Percentiles rank a stretch among this genome's conserved stretches.
phyloP scores from a whole-genome alignment of 192 early-diverging fungal genomes.

The Dimargaris cristalligena region DNA sequence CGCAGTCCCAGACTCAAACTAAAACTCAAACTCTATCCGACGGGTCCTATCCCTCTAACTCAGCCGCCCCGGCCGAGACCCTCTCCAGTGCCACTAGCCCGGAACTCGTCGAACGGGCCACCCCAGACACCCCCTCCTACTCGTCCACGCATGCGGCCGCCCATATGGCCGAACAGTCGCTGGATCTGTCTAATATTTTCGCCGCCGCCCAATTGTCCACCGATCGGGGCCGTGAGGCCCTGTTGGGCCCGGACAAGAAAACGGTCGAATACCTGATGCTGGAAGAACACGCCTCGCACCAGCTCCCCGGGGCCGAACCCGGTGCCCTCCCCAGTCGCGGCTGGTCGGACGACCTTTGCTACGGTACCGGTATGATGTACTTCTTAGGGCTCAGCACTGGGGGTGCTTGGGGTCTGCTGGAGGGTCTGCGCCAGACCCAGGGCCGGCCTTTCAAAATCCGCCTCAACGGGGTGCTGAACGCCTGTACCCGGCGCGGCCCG shows the following conservation, averaged over 20 bases:
- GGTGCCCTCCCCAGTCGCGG: slow-evolving; percentile 54
- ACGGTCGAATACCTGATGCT: slow-evolving; percentile 7
- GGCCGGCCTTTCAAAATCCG: slow-evolving; percentile 45
- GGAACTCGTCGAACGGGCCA: not conserved
- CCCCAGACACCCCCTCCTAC: not conserved
- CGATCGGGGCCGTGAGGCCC: not conserved
- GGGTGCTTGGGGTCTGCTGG: slow-evolving; percentile 56
- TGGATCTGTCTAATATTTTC: not conserved
- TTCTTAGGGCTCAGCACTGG: slow-evolving; percentile 51
- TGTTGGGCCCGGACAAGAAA: not conserved
- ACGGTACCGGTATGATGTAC: slow-evolving; percentile 67
- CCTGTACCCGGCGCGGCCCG: slow-evolving; percentile 68
- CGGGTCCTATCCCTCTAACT: no score
- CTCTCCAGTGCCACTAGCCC: not conserved
- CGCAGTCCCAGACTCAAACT: no score
- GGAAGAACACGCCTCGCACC: slow-evolving; percentile 3
- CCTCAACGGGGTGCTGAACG: slow-evolving; percentile 65
- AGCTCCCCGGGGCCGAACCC: slow-evolving; percentile 15
- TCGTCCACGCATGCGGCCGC: not conserved
- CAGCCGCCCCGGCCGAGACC: not conserved
- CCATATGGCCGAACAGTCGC: not conserved
- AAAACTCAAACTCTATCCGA: no score
- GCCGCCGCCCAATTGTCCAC: slow-evolving; percentile 4
- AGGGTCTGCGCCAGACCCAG: slow-evolving; percentile 52
- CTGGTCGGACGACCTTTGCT: slow-evolving; percentile 66